These are phyloP conservation scores for Curvularia verruculosa DNA, from an alignment of 2,329 filamentous ascomycete genomes.

Conservation along the genomic window DNA sequence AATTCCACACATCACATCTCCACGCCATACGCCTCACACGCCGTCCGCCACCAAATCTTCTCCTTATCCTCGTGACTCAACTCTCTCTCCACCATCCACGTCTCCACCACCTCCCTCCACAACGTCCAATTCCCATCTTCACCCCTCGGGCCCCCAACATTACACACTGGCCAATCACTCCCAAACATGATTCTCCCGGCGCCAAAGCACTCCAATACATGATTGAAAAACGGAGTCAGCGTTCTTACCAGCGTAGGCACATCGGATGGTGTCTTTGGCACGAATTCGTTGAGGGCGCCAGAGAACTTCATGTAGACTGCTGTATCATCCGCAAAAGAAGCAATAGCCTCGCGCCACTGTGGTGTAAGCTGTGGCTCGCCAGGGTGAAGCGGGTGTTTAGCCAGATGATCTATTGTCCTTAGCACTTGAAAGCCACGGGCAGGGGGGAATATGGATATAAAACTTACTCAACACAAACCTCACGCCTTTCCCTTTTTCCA, in stretches of 20 bases:
- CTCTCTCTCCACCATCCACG: slow-evolving; percentile 59
- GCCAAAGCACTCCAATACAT: slow-evolving; percentile 69
- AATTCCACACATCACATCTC: slow-evolving; percentile 1
- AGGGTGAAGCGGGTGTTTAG: slow-evolving; percentile 78
- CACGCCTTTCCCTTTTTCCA: slow-evolving; percentile 61
- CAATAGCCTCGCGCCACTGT: slow-evolving; percentile 72
- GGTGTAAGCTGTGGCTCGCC: slow-evolving; percentile 58
- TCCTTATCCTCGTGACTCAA: slow-evolving; percentile 67
- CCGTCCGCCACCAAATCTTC: slow-evolving; percentile 75
- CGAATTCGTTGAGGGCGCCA: slow-evolving; percentile 80
- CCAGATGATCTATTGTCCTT: slow-evolving; percentile 73
- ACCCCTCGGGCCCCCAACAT: slow-evolving; percentile 64
- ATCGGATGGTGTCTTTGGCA: slow-evolving; percentile 42
- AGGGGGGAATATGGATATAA: not conserved
- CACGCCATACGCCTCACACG: slow-evolving; percentile 69
- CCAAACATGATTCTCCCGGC: slow-evolving; percentile 81
- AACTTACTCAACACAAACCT: slow-evolving; percentile 73
- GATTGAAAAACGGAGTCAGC: slow-evolving; percentile 28
- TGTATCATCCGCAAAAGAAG: slow-evolving; percentile 67
- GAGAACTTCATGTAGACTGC: slow-evolving; percentile 91
- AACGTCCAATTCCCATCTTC: slow-evolving; percentile 69
- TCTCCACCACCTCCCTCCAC: slow-evolving; percentile 75
- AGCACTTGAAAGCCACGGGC: too few relatives aligned
- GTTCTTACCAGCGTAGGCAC: slow-evolving; percentile 15
- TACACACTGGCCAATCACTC: slow-evolving; percentile 93